Evolutionary conservation across 2,329 filamentous ascomycete species (phyloP), one percentile per base, ranked within the genome.

Genomic region (Penicillium sp.): DNA sequence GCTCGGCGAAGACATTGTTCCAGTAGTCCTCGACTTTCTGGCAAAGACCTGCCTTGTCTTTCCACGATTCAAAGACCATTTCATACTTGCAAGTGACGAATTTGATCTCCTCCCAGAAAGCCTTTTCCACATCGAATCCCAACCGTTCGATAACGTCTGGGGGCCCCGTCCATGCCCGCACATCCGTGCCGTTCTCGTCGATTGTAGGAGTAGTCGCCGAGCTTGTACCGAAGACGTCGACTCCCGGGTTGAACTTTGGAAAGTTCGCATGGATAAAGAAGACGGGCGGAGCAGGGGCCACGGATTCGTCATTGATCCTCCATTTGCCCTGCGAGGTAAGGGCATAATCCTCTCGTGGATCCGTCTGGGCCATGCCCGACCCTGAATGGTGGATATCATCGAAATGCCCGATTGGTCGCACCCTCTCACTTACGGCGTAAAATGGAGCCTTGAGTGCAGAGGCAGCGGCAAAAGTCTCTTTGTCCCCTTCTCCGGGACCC

Each of bases 251-350:
- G 41, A 73, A 68, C 44, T 71, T 71, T 22, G 69, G 69, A 36
- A 69, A 64, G 44, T 71, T 69, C 20, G 68, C 67, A 45, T 72
- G 69, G 27, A 72, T 60, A 34, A 71, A 71, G 44, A 69, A 68
- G 10, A 65, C 54, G 3, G 56, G 64, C 1, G 68, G 67, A 6
- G 67, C 42, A 16, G 60, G 49, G 14, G 61, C 65, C 26, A 62
- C 57, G 1, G 57, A 49, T 3, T 59, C 53, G 42, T 70, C 65
- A 37, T 66, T 61, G 2, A 64, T 58, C 13, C 67, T 64, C 57
- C 61, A 63, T 49, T 60, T 63, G 16, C 57, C 54, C 34, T 67
- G 54, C n/a, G 57, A 60, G 35, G 57, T 64, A 40, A 67, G 52
- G 10, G 58, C 54, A 44, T 60, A 62, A 46, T 73, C 70, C 54